These are phyloP conservation scores for Choiromyces venosus DNA, from an alignment of 495 filamentous ascomycete species.

Conservation along the genomic window DNA sequence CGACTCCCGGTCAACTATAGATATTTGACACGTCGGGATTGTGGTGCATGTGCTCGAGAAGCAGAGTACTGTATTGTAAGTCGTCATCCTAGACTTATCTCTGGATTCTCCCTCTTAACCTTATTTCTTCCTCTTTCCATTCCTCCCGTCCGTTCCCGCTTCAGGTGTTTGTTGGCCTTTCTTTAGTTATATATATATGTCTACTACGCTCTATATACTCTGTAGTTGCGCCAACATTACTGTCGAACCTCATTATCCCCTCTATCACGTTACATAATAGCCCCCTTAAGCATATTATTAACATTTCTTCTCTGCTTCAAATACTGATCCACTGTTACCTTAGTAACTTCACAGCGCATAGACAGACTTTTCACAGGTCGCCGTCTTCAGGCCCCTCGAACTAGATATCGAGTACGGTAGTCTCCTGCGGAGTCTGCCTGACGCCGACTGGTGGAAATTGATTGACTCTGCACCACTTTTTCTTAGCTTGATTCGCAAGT, in stretches of 20 bases:
- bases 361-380: conserved; percentile 2
- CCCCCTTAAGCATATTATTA: background rate
- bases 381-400: background rate
- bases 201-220: background rate
- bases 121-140: conserved; percentile 11
- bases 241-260: background rate
- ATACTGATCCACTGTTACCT: conserved; percentile 6
- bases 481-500: background rate
- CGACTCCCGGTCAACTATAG: conserved; percentile 15
- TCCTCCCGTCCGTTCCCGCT: background rate
- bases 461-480: background rate
- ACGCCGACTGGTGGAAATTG: conserved; percentile 27
- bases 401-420: background rate
- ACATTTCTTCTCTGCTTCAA: background rate
- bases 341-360: conserved; percentile 27
- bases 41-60: conserved; percentile 17
- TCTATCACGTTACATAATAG: background rate
- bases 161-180: conserved; percentile 3
- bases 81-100: conserved; percentile 8
- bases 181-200: background rate
- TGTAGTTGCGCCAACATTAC: background rate
- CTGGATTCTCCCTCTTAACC: background rate
- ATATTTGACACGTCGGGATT: conserved; percentile 21
- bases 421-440: conserved; percentile 3
- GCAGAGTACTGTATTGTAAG: conserved; percentile 13